Evolutionary conservation across 2,329 filamentous ascomycete species (phyloP), one percentile per base, ranked within the genome.

Genomic region (Curvularia verruculosa): DNA sequence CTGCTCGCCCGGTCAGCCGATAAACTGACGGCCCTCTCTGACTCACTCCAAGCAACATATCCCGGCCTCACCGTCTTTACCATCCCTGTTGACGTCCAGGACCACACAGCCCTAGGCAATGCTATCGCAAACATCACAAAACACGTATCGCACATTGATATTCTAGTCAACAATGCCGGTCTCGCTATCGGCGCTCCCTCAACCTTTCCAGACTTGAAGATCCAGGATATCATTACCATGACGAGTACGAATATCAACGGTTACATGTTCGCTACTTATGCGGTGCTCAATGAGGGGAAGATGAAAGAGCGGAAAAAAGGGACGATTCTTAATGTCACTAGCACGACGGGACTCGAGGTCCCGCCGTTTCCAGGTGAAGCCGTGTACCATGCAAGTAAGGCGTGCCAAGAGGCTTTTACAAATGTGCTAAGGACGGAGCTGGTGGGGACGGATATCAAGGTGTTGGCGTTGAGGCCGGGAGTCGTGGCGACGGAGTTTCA

Each of bases 401-500:
- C 80, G 0, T 74, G 71, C 3, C 79, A 81, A 49, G 81, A 84
- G 52, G 81, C 69, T 0, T 83, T 84, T 58, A 80, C 79, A 0
- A 82, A 84, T 52, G 75, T 76, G 1, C 72, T 84, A 9, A 70
- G 82, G 0, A 82, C 75, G 18, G 83, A 85, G 65, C 64, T 83
- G 8, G 67, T 60, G 21, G 78, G 75, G 3, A 81, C 80, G 0
- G 77, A 82, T 58, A 80, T 83, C 52, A 75, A 78, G n/a, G 80
- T 83, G 0, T 54, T 82, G 6, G 79, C 78, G 0, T 58, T 83
- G 13, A 66, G 81, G 29, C 81, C 81, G 0, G 82, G 81, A 0
- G 75, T 78, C n/a, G 80, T 82, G 10, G 78, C 76, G 3, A 82
- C 79, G 0, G 73, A 83, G 56, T 84, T 83, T 47, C 82, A 83